These are phyloP conservation scores for Tetrahymena malaccensis DNA, from an alignment of 73 alveolate genomes.

Conservation along the genomic window DNA sequence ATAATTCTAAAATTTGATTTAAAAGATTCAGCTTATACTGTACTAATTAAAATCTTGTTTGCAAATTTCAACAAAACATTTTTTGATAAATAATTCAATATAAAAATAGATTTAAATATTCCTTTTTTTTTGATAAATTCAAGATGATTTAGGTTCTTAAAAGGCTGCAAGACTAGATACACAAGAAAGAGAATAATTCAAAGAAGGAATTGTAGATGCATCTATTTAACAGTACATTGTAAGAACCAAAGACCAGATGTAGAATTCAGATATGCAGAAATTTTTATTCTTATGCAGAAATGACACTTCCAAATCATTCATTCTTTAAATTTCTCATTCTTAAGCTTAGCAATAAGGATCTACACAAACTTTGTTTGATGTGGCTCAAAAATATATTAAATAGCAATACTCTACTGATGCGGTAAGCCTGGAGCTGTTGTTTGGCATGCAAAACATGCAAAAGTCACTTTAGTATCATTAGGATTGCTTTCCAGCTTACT, in stretches of 20 bases:
- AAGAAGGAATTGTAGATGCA: background rate
- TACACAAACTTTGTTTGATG: background rate
- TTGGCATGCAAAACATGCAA: background rate
- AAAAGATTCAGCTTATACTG: too few species aligned
- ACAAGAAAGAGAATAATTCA: background rate
- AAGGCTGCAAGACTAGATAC: background rate
- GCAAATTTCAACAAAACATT: too few species aligned
- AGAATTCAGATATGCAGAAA: background rate
- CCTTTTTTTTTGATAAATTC: background rate
- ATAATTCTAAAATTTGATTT: too few species aligned
- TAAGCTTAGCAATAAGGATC: background rate
- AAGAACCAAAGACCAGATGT: background rate
- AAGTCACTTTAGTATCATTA: background rate
- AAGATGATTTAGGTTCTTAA: background rate
- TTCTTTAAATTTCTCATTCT: background rate
- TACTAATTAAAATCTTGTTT: too few species aligned
- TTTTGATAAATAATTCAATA: background rate
- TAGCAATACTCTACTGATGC: background rate
- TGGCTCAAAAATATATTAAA: background rate
- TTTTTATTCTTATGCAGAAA: background rate
- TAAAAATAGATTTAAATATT: background rate
- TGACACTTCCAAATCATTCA: background rate
- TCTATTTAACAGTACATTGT: background rate
- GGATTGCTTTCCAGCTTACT: background rate
- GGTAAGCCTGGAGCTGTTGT: background rate